Conservation (phyloP, 129 eudicot genomes). For the Centrapalus pauciflorus region DNA sequence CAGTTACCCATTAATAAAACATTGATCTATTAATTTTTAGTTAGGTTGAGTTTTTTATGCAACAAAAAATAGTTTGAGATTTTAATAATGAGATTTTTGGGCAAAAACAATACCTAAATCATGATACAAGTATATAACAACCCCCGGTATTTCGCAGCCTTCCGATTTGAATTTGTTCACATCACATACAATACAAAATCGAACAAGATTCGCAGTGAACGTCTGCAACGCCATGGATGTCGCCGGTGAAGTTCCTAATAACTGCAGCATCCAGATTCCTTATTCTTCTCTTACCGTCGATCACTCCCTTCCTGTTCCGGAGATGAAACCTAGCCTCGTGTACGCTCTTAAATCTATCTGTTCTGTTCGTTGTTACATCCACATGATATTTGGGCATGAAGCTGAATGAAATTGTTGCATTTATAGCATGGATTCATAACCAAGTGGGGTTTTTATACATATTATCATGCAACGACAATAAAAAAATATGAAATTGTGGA, state of each 20-base stretch:
- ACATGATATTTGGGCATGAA: background rate
- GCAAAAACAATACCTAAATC: background rate
- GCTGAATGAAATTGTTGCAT: background rate
- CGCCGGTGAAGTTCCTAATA: conserved; percentile 39
- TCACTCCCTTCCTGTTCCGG: conserved; percentile 65
- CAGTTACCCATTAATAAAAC: no score
- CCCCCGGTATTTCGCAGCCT: background rate
- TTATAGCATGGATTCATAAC: background rate
- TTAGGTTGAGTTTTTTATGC: no score
- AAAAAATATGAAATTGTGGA: no score
- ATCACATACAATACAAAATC: background rate
- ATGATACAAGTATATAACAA: background rate
- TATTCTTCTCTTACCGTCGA: conserved; percentile 63
- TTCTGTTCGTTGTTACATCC: background rate
- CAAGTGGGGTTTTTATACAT: no score
- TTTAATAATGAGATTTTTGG: no score
- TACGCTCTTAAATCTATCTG: conserved; percentile 11
- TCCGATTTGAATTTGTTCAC: background rate
- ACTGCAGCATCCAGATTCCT: conserved; percentile 42
- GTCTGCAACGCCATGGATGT: conserved; percentile 64
- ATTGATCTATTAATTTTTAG: no score
- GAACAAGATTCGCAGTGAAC: conserved; percentile 18
- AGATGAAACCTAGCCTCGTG: conserved; percentile 67
- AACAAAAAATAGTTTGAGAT: no score
- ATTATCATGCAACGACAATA: no score